Base-by-base conservation (phyloP, 2,329 filamentous ascomycete species). In the Alternaria solani region DNA sequence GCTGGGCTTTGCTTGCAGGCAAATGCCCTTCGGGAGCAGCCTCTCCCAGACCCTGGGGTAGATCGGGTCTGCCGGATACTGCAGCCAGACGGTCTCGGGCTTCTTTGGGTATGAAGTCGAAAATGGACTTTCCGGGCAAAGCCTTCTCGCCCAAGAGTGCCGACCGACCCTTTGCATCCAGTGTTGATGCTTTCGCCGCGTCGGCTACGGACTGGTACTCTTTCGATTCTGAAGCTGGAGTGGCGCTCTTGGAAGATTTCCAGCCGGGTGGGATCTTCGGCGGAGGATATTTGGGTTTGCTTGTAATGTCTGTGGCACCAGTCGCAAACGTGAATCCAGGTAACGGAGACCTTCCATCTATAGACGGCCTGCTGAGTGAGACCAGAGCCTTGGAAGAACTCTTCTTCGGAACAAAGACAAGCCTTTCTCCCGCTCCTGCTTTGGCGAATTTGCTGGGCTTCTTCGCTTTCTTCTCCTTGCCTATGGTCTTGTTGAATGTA, bases 41-140 rank as follows among this genome's bases (percentile, higher is more conserved):
- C 79, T 97, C 92, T 53, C 91, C 89, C 1, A 89, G 82, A 0
- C 90, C 95, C 7, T 88, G 87, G 0, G 95, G 95, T 2, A 99
- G 85, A 71, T 94, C 87, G 3, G 80, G 79, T 58, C 89, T 93
- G 1, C 94, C 94, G 2, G 92, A 93, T 1, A 89, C 89, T 11
- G 87, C 84, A 3, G 86, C 93, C 44, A 99, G 85, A 26, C 89
- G 88, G 52, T 94, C 90, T 62, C 95, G 88, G 4, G 91, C 88
- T 34, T 91, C 86, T 0, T 92, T 84, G 0, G 91, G 91, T 66
- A 99, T 85, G 78, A 91, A 99, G 79, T 98, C 94, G 76, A 98
- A 99, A 3, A 99, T 89, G 0, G 95, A 98, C 80, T 98, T 97
- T 0, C 93, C 92, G 0, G 94, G 94, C 0, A 98, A 82, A 36